Evolutionary conservation across 2,329 filamentous ascomycete genomes (phyloP), one percentile per base, ranked within the genome.

Genomic region (Trichoderma afroharzianum): DNA sequence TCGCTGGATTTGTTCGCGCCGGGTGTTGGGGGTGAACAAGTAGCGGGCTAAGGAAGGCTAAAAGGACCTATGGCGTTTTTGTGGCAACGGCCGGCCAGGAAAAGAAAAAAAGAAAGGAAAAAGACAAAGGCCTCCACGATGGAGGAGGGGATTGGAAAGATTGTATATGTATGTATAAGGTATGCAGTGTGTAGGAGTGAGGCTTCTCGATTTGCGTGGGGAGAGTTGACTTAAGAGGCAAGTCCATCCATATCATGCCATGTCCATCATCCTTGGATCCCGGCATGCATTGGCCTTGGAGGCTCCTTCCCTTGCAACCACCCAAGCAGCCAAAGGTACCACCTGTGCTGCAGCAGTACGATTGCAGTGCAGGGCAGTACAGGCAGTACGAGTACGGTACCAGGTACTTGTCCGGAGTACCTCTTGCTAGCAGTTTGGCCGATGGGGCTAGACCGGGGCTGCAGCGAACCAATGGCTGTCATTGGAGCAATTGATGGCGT

Each of bases 221-320:
- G 67, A 69, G 15, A 26, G 43, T 69, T 36, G 67, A 69, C 67
- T 69, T 69, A 69, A 69, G 47, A 58, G 67, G 67, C 67, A 69
- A 69, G 67, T 69, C 67, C 67, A 69, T 62, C 57, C 67, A 62
- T 69, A 62, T 69, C 67, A 61, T 69, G 67, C 67, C 67, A 59
- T 61, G 67, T 47, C 67, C 33, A 69, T 61, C 67, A 69, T 69
- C 67, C 36, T 69, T 69, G 43, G 39, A 69, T 53, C 67, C 67
- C 57, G 67, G 67, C 28, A 36, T 69, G 67, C 67, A 61, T 68
- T 59, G 64, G 64, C 28, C 47, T 33, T 57, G 64, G 24, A 68
- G 53, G 64, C 47, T 62, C 57, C 39, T 69, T 69, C 39, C 67
- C 43, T 53, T 69, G 67, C 55, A 62, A 67, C 32, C 33, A 39